phyloP scores from a whole-genome alignment of 23 red algal species.

The Cyanidioschyzon merolae region DNA sequence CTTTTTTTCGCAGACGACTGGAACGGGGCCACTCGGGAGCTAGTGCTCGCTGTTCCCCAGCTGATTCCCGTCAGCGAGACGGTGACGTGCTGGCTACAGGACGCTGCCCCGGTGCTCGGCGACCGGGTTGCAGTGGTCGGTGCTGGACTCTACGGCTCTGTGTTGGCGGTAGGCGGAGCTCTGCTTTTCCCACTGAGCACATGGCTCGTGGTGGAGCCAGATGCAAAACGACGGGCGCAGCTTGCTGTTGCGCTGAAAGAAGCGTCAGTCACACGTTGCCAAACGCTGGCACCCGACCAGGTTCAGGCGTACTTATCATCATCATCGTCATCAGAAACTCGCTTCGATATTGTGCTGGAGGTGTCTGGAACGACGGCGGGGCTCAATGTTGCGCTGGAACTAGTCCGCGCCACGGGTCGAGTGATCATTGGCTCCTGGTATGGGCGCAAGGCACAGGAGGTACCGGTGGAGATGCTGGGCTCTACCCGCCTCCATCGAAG shows the following conservation, averaged over 20 bases:
- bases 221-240: not conserved
- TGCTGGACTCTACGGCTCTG: not conserved
- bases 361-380: not conserved
- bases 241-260: not conserved
- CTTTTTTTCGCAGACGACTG: not conserved
- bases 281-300: not conserved
- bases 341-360: slow-evolving; percentile 5
- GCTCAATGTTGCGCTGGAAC: not conserved
- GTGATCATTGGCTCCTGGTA: slow-evolving; percentile 8
- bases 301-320: not conserved
- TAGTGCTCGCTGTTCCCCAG: not conserved
- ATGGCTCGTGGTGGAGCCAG: not conserved
- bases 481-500: slow-evolving; percentile 6
- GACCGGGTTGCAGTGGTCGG: slow-evolving; percentile 4
- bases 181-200: not conserved
- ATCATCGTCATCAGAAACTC: no score
- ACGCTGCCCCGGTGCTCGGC: slow-evolving; percentile 11
- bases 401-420: not conserved
- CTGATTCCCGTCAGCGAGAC: not conserved
- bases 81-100: not conserved
- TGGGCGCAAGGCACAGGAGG: not conserved
- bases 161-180: not conserved
- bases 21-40: not conserved
- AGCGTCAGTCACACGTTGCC: not conserved
- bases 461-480: not conserved